Evolutionary conservation across 495 filamentous ascomycete genomes (phyloP).

Genomic region (Parathielavia hyrcaniae): DNA sequence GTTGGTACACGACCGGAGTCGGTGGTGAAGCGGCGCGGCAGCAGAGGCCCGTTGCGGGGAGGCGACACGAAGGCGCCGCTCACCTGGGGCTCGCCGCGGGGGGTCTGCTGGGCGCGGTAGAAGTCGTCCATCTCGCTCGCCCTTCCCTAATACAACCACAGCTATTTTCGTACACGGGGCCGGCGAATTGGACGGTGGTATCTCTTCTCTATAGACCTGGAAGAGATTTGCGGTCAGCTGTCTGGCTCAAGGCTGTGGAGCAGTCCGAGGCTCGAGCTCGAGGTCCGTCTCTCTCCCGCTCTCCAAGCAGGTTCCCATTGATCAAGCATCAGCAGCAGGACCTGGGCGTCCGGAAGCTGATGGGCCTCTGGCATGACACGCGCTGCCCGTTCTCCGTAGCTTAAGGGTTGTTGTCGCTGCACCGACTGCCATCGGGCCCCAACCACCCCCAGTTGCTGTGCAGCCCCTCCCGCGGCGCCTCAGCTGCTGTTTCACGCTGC

Average conservation of each 20-base stretch:
- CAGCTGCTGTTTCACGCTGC: background rate
- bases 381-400: background rate
- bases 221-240: conserved; percentile 11
- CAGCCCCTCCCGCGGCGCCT: background rate
- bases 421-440: background rate
- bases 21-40: conserved; percentile 88
- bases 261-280: conserved; percentile 6
- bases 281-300: background rate
- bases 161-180: conserved; percentile 42
- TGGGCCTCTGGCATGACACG: background rate
- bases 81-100: conserved; percentile 63
- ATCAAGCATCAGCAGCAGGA: background rate
- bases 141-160: conserved; percentile 35
- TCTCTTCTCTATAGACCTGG: conserved; percentile 29
- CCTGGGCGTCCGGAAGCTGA: background rate
- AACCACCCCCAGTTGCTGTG: background rate
- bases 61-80: conserved; percentile 60
- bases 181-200: conserved; percentile 33
- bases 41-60: conserved; percentile 57
- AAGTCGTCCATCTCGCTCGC: conserved; percentile 63
- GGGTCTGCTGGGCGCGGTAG: conserved; percentile 67
- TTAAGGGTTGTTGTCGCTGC: background rate
- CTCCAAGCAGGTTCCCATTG: background rate
- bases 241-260: conserved; percentile 1
- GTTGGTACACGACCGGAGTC: conserved; percentile 81